phyloP scores from a whole-genome alignment of 108 stramenopile species.

The Conticribra guillardii region DNA sequence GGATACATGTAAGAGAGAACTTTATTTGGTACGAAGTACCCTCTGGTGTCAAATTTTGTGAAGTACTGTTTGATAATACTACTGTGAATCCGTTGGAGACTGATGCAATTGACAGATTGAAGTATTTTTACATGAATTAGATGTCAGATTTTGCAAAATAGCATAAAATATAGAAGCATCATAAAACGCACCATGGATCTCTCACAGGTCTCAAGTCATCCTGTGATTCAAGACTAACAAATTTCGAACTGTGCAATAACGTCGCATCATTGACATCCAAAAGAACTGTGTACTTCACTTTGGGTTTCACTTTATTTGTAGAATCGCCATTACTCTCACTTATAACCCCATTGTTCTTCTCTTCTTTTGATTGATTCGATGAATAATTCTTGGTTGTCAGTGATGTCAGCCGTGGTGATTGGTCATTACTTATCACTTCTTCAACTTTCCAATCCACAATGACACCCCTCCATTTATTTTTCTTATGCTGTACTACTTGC shows the following conservation, averaged over 20 bases:
- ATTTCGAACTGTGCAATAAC: constrained; percentile 36
- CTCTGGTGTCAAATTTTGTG: constrained; percentile 30
- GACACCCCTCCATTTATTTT: constrained; percentile 74
- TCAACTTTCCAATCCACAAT: constrained; percentile 69
- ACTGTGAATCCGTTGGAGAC: constrained; percentile 68
- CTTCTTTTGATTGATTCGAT: constrained; percentile 3
- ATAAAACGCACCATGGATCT: constrained; percentile 49
- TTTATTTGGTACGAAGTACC: constrained; percentile 63
- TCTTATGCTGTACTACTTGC: constrained; percentile 73
- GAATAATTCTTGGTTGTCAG: constrained; percentile 73
- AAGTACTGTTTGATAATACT: constrained; percentile 56
- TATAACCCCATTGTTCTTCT: background rate
- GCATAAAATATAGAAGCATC: background rate
- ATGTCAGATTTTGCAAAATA: background rate
- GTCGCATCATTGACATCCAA: constrained; percentile 74
- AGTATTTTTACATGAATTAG: background rate
- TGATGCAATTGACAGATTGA: constrained; percentile 7
- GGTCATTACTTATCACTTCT: constrained; percentile 6
- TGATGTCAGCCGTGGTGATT: constrained; percentile 41
- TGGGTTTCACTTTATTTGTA: constrained; percentile 12
- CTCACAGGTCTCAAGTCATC: constrained; percentile 59
- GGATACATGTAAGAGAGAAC: constrained; percentile 72
- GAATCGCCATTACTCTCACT: background rate
- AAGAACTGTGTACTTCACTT: constrained; percentile 60
- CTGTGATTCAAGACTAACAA: constrained; percentile 41